Evolutionary conservation across 768 basidiomycete genomes (phyloP).

Genomic region (Trametes sanguinea): DNA sequence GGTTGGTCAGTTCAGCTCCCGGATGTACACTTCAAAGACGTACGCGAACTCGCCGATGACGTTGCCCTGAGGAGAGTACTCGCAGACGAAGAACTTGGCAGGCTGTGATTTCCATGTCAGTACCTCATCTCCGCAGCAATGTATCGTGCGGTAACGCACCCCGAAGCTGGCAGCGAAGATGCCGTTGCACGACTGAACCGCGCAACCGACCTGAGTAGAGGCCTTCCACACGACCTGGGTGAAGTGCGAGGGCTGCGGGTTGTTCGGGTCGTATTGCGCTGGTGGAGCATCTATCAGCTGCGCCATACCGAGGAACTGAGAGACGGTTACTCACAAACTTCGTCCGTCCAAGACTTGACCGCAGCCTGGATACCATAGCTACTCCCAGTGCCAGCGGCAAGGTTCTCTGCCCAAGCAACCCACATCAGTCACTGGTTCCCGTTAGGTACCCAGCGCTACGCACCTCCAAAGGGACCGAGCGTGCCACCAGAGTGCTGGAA

Average conservation of each 20-base stretch:
- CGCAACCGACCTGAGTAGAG: slow-evolving; percentile 65
- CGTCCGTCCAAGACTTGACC: slow-evolving; percentile 64
- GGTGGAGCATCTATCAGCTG: slow-evolving; percentile 1
- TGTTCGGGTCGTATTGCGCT: slow-evolving; percentile 59
- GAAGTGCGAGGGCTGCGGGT: slow-evolving; percentile 65
- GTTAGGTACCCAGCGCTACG: neutral
- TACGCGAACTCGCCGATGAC: slow-evolving; percentile 62
- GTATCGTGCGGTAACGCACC: slow-evolving; percentile 39
- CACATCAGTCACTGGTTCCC: neutral
- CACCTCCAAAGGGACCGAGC: slow-evolving; percentile 66
- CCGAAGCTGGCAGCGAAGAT: slow-evolving; percentile 59
- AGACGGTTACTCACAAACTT: slow-evolving; percentile 53
- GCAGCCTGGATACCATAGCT: slow-evolving; percentile 50
- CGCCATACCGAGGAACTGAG: neutral
- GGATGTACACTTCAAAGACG: slow-evolving; percentile 31
- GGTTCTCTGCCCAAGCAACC: slow-evolving; percentile 56
- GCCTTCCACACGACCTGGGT: slow-evolving; percentile 69
- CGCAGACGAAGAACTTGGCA: slow-evolving; percentile 67
- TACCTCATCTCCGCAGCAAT: no score
- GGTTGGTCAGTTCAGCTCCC: neutral
- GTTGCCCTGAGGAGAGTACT: slow-evolving; percentile 67
- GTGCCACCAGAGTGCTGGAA: slow-evolving; percentile 71
- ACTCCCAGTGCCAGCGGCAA: slow-evolving; percentile 70
- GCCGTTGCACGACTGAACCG: slow-evolving; percentile 53
- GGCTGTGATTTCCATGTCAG: slow-evolving; percentile 34